Evolutionary conservation across 371 early-diverging fungal species (phyloP), one percentile per base, ranked within the genome.

Genomic region (Lichtheimia hyalospora): DNA sequence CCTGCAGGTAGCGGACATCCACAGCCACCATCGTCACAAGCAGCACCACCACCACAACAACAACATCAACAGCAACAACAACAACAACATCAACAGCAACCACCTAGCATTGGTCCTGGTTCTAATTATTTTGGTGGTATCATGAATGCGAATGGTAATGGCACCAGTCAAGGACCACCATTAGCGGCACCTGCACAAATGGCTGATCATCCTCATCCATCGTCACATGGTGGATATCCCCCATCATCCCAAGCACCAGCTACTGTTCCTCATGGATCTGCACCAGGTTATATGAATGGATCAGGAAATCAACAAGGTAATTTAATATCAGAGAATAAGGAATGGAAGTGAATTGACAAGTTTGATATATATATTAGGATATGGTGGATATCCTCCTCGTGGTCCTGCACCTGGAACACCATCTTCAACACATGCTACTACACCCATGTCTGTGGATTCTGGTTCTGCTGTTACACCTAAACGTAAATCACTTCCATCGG

Each of bases 41-140:
- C 60, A 20, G 62, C 46, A 42, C 68, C 57, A n/a, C 70, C n/a
- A 16, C 63, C 68, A 39, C 66, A 69, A 24, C 72, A 68, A 3
- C 70, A 66, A 58, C 65, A 4, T 55, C 63, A 46, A 15, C 70
- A 65, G 51, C 63, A 60, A 28, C 67, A 42, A 10, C 66, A 66
- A 14, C 61, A 62, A 18, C 62, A 58, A 25, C 61, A 51, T 41
- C 71, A 73, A 51, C 75, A 66, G 1, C 70, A 64, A 28, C 75
- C 76, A 41, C 81, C 78, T 44, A 79, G 68, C 28, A 79, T 79
- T 61, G 76, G 79, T n/a, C 79, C 79, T 53, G 74, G 70, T 16
- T 75, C 76, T 18, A 79, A 79, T 48, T 74, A 70, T 23, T 79
- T 79, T 69, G 75, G 76, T 20, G 75, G 79, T 24, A 75, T 79